Conservation (phyloP, 305 asterid genomes). For the Fraxinus baroniana region DNA sequence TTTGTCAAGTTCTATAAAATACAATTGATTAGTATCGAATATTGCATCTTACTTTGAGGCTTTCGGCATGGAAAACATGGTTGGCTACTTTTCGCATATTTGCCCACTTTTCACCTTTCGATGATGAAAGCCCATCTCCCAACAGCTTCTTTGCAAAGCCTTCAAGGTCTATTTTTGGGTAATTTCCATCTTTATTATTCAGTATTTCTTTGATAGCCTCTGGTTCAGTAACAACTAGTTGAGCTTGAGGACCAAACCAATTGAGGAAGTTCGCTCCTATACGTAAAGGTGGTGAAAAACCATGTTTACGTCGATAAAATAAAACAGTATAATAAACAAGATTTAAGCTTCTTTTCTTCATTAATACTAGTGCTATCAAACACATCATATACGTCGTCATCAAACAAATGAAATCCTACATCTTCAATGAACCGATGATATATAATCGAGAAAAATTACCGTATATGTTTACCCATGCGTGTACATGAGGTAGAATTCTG, state of each 20-base stretch:
- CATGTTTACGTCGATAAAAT: not conserved
- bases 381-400: not conserved
- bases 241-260: conserved; percentile 65
- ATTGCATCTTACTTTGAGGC: conserved; percentile 47
- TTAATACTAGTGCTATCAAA: not conserved
- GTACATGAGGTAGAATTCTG: conserved; percentile 58
- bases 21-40: not conserved
- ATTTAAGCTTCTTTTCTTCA: not conserved
- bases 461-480: conserved; percentile 46
- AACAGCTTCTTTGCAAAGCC: conserved; percentile 56
- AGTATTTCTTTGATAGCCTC: conserved; percentile 61
- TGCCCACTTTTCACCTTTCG: conserved; percentile 68
- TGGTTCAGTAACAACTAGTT: conserved; percentile 61
- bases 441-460: conserved; percentile 33
- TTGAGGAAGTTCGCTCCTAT: conserved; percentile 47
- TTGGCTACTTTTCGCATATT: conserved; percentile 62
- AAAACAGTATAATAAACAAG: not conserved
- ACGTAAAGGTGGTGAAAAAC: not conserved
- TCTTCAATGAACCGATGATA: not conserved
- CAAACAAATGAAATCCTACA: not conserved
- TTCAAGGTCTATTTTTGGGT: conserved; percentile 50
- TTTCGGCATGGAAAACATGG: conserved; percentile 57
- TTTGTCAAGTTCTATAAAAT: not conserved
- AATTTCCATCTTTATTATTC: conserved; percentile 44
- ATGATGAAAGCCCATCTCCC: conserved; percentile 64